phyloP scores from a whole-genome alignment of 441 rosid genomes.

The Flueggea neowawraea region DNA sequence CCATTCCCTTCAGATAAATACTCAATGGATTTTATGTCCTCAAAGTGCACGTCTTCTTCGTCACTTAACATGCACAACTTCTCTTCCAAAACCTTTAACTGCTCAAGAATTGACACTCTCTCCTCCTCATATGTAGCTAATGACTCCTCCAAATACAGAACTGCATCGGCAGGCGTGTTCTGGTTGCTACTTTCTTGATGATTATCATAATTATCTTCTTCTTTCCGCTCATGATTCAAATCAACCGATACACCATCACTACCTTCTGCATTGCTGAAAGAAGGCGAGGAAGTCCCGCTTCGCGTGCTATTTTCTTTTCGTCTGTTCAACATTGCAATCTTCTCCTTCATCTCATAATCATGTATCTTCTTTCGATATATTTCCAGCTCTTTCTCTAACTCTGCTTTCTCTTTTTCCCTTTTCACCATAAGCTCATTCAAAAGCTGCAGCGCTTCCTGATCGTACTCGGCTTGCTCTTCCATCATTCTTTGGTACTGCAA shows the following conservation, averaged over 20 bases:
- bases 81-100: slow-evolving; percentile 88
- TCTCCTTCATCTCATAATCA: slow-evolving; percentile 73
- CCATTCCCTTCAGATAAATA: slow-evolving; percentile 4
- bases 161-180: slow-evolving; percentile 71
- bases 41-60: slow-evolving; percentile 47
- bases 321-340: slow-evolving; percentile 26
- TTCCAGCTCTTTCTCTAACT: slow-evolving; percentile 72
- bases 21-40: slow-evolving; percentile 1
- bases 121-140: slow-evolving; percentile 77
- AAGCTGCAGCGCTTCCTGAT: slow-evolving; percentile 88
- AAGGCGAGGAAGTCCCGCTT: slow-evolving; percentile 35
- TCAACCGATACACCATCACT: slow-evolving; percentile 42
- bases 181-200: slow-evolving; percentile 24
- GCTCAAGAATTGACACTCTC: slow-evolving; percentile 76
- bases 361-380: slow-evolving; percentile 49
- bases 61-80: slow-evolving; percentile 61
- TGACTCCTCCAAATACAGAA: slow-evolving; percentile 60
- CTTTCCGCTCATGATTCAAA: slow-evolving; percentile 40
- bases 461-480: slow-evolving; percentile 93
- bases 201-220: slow-evolving; percentile 25
- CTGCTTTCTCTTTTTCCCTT: slow-evolving; percentile 69
- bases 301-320: slow-evolving; percentile 17
- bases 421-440: slow-evolving; percentile 75
- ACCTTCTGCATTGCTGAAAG: slow-evolving; percentile 33
- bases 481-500: slow-evolving; percentile 96